phyloP scores from a whole-genome alignment of 106 monocot species.

The Iris macrosiphon region DNA sequence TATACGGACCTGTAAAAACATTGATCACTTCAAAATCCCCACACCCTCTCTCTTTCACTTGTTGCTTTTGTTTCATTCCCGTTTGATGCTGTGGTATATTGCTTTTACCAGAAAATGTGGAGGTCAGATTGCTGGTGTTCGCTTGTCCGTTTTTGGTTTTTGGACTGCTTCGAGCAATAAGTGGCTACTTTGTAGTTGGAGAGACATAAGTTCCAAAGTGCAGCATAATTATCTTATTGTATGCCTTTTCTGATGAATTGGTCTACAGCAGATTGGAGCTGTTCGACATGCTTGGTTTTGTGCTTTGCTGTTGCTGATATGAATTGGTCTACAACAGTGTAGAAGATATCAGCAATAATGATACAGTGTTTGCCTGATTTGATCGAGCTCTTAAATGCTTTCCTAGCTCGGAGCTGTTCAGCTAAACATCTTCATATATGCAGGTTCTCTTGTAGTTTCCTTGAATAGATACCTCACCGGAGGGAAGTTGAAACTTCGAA shows the following conservation, averaged over 20 bases:
- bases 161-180: slow-evolving; percentile 6
- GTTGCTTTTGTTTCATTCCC: slow-evolving; percentile 5
- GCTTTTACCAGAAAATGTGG: slow-evolving; percentile 37
- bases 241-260: slow-evolving; percentile 23
- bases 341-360: slow-evolving; percentile 11
- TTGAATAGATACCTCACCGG: not conserved
- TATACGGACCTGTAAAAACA: not conserved
- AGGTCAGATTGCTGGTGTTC: slow-evolving; percentile 20
- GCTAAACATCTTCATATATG: slow-evolving; percentile 21
- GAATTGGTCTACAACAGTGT: slow-evolving; percentile 28
- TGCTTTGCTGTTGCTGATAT: slow-evolving; percentile 42
- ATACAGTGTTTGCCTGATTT: slow-evolving; percentile 24
- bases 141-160: slow-evolving; percentile 25
- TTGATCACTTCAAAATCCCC: not conserved
- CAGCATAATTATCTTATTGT: slow-evolving; percentile 9
- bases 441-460: slow-evolving; percentile 27
- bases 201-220: slow-evolving; percentile 1
- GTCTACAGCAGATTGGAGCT: slow-evolving; percentile 27
- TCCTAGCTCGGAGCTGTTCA: slow-evolving; percentile 4
- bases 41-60: not conserved
- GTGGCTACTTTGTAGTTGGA: not conserved
- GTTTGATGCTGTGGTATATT: slow-evolving; percentile 42
- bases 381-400: slow-evolving; percentile 20
- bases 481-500: not conserved
- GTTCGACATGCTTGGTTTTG: slow-evolving; percentile 25